Conservation (phyloP, 345 rosid genomes). For the Geranium brycei region DNA sequence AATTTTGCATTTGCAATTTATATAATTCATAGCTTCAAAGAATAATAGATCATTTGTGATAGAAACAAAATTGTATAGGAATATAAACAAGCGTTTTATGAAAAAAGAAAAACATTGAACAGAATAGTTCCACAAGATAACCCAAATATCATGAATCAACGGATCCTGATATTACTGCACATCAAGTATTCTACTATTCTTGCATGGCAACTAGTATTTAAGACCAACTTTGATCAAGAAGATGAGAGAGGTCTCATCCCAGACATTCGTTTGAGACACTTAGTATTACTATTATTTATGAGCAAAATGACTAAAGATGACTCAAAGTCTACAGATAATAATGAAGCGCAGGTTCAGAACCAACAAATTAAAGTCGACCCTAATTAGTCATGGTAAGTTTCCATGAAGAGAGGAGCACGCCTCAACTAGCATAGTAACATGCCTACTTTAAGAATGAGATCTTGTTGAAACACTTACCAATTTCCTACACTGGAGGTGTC, state of each 20-base stretch:
- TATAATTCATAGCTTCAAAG: neutral
- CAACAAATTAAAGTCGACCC: neutral
- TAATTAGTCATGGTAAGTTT: neutral
- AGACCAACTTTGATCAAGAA: neutral
- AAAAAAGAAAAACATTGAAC: too few relatives aligned
- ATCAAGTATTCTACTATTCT: too few relatives aligned
- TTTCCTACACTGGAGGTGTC: conserved; percentile 28
- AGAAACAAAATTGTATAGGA: too few relatives aligned
- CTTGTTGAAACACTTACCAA: conserved; percentile 34
- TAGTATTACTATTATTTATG: neutral
- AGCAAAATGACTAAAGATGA: neutral
- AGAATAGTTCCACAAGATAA: too few relatives aligned
- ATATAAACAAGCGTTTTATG: too few relatives aligned
- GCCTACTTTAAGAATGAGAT: conserved; percentile 1
- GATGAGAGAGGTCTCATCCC: neutral
- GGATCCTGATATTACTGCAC: too few relatives aligned
- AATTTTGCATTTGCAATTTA: neutral
- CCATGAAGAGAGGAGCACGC: neutral
- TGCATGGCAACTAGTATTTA: neutral
- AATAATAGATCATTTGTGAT: neutral
- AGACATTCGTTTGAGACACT: neutral
- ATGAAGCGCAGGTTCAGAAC: neutral
- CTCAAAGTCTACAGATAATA: neutral
- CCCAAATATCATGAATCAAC: too few relatives aligned
- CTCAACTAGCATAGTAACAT: neutral